Conservation (phyloP, 768 basidiomycete species). For the Tricholoma furcatifolium region DNA sequence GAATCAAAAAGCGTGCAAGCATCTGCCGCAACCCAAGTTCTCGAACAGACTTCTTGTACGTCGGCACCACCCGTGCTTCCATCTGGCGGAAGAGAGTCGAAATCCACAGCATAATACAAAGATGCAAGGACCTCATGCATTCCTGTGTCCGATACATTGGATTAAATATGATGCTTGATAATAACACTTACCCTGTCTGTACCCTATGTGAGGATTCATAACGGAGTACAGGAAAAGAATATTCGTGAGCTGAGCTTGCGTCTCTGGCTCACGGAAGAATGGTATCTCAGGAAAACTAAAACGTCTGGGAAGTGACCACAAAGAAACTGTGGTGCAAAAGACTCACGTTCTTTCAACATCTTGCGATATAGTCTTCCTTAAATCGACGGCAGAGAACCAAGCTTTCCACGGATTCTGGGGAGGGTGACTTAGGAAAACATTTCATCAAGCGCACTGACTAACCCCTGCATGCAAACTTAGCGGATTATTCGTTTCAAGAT, state of each 20-base stretch:
- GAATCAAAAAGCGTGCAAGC: constrained; percentile 79
- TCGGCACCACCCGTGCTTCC: constrained; percentile 29
- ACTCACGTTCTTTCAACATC: constrained; percentile 95
- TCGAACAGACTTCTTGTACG: constrained; percentile 62
- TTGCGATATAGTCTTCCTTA: constrained; percentile 86
- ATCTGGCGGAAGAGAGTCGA: constrained; percentile 62
- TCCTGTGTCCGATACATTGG: constrained; percentile 39
- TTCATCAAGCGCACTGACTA: constrained; percentile 11
- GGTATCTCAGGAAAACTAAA: constrained; percentile 91
- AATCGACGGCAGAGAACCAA: constrained; percentile 89
- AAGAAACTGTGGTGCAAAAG: constrained; percentile 2
- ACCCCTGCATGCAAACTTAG: constrained; percentile 79
- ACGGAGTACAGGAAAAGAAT: constrained; percentile 84
- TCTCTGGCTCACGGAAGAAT: constrained; percentile 77
- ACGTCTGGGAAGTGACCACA: constrained; percentile 8
- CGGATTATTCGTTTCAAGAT: constrained; percentile 77
- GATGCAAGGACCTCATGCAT: constrained; percentile 98
- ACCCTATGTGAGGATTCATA: constrained; percentile 80
- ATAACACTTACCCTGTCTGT: constrained; percentile 65
- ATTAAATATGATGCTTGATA: background rate
- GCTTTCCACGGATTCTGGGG: constrained; percentile 94
- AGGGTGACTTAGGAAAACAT: background rate
- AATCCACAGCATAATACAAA: constrained; percentile 78
- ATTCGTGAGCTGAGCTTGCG: constrained; percentile 80
- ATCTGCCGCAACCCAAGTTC: constrained; percentile 78